These are phyloP conservation scores for Fusarium sp. DNA, from an alignment of 2,329 filamentous ascomycete species.

Conservation along the genomic window DNA sequence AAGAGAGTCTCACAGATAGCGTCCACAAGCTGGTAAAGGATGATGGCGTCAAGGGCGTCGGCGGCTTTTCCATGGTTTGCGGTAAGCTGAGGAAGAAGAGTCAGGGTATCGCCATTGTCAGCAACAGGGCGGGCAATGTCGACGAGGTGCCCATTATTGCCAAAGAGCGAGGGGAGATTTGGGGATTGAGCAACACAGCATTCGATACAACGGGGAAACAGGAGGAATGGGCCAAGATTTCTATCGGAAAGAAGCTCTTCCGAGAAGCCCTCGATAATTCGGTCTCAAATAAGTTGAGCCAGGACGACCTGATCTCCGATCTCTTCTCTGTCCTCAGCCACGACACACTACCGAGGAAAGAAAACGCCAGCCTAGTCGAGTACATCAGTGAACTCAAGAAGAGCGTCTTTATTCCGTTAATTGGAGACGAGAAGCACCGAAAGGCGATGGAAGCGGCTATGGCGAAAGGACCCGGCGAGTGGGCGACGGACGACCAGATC, in stretches of 20 bases:
- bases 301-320: conserved; percentile 65
- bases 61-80: conserved; percentile 77
- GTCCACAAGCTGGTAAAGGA: conserved; percentile 68
- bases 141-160: conserved; percentile 72
- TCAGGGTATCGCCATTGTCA: conserved; percentile 72
- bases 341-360: conserved; percentile 66
- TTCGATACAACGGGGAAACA: conserved; percentile 62
- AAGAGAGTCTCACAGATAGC: conserved; percentile 65
- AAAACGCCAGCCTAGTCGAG: conserved; percentile 65
- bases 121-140: conserved; percentile 69
- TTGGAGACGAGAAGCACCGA: conserved; percentile 66
- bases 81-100: conserved; percentile 68
- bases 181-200: conserved; percentile 75
- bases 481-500: conserved; percentile 58
- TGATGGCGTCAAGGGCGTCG: conserved; percentile 71
- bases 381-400: conserved; percentile 69
- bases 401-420: conserved; percentile 73
- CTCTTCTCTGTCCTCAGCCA: conserved; percentile 71
- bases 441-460: conserved; percentile 62
- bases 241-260: conserved; percentile 65
- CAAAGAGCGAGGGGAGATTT: conserved; percentile 65
- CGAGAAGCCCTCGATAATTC: conserved; percentile 60
- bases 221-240: conserved; percentile 74
- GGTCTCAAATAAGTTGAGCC: conserved; percentile 54
- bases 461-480: conserved; percentile 56